These are phyloP conservation scores for Globisporangium nagaii DNA, from an alignment of 352 stramenopile species.

Conservation along the genomic window DNA sequence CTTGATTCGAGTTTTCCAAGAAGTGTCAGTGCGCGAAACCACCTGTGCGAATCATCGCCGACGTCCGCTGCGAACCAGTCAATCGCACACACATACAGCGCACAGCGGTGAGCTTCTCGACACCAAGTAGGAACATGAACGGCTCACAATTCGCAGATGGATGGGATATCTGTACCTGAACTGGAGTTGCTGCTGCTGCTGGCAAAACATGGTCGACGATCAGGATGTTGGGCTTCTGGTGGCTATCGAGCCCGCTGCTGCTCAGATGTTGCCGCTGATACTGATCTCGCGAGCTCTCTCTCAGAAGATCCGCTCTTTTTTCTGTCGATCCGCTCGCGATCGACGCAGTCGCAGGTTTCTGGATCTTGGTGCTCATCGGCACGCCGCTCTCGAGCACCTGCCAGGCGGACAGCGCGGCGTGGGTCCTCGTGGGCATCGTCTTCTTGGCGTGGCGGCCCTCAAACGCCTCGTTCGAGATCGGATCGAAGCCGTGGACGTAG, in stretches of 20 bases:
- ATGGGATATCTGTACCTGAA: not conserved
- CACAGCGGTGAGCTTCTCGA: too few relatives aligned
- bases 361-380: slow-evolving; percentile 22
- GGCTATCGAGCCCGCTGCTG: not conserved
- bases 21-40: slow-evolving; percentile 11
- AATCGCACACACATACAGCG: too few relatives aligned
- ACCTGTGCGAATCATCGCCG: slow-evolving; percentile 5
- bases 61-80: not conserved
- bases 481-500: slow-evolving; percentile 58
- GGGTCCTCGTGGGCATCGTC: slow-evolving; percentile 36
- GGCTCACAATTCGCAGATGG: not conserved
- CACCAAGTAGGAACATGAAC: not conserved
- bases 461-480: slow-evolving; percentile 58
- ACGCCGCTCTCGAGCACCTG: slow-evolving; percentile 40
- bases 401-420: slow-evolving; percentile 37
- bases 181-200: not conserved
- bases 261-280: not conserved
- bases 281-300: too few relatives aligned
- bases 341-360: not conserved
- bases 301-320: too few relatives aligned
- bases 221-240: slow-evolving; percentile 26
- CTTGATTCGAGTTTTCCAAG: not conserved
- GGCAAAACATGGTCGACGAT: slow-evolving; percentile 15
- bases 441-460: slow-evolving; percentile 40
- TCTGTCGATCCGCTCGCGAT: not conserved